Conservation (phyloP, 1,139 yeast species). For the Candida pseudoviswanathii region DNA sequence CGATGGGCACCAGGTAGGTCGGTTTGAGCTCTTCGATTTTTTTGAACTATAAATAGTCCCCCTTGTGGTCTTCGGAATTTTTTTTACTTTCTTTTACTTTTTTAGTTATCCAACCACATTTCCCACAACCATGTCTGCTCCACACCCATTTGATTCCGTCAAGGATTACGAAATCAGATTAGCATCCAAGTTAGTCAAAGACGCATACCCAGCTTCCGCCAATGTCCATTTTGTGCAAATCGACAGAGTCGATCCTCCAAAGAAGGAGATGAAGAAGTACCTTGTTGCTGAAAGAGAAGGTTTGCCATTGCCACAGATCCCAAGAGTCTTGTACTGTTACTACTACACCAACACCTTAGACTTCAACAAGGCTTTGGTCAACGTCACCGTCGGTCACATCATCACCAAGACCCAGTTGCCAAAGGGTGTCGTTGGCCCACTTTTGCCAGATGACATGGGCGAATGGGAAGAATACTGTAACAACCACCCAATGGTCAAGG, state of each 20-base stretch:
- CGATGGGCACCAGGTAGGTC: not conserved
- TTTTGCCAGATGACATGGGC: conserved; percentile 68
- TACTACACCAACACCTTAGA: conserved; percentile 60
- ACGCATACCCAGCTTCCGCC: conserved; percentile 49
- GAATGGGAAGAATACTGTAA: conserved; percentile 54
- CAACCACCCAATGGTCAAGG: conserved; percentile 59
- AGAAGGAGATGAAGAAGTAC: conserved; percentile 67
- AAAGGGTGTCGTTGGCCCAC: conserved; percentile 71
- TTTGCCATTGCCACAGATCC: conserved; percentile 53
- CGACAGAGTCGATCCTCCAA: conserved; percentile 81
- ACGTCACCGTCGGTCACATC: conserved; percentile 64
- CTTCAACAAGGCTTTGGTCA: conserved; percentile 74
- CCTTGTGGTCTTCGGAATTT: not conserved
- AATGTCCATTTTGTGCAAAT: conserved; percentile 70
- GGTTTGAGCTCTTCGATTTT: not conserved
- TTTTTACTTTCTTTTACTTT: not conserved
- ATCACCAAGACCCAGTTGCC: conserved; percentile 60
- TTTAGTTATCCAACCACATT: not conserved
- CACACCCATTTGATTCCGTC: conserved; percentile 70
- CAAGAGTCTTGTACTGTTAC: conserved; percentile 69
- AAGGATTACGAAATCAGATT: conserved; percentile 64
- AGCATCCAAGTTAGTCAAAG: conserved; percentile 66
- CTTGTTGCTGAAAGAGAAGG: conserved; percentile 72
- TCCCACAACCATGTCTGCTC: conserved; percentile 2
- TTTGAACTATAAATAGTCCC: not conserved